These are phyloP conservation scores for Ophiocytium majus DNA, from an alignment of 352 stramenopile species.

Conservation along the genomic window DNA sequence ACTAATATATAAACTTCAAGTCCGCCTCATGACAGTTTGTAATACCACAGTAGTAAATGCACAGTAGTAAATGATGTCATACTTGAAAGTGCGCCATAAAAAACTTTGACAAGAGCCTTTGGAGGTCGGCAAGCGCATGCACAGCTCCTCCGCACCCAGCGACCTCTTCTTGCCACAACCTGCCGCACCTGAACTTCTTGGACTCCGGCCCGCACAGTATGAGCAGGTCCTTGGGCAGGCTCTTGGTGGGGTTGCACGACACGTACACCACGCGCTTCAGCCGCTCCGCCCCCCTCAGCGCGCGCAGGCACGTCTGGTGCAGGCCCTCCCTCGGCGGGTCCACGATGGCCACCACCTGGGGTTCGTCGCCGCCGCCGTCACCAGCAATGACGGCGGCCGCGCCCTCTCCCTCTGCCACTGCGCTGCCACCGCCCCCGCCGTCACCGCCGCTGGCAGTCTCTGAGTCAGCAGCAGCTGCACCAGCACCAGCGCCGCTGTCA, in stretches of 20 bases:
- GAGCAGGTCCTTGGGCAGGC: constrained; percentile 77
- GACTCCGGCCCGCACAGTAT: constrained; percentile 85
- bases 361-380: neutral
- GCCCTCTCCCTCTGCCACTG: constrained; percentile 27
- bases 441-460: too few relatives aligned
- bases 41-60: too few relatives aligned
- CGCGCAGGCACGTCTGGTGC: constrained; percentile 80
- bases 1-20: too few relatives aligned
- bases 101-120: too few relatives aligned
- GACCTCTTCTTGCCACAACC: too few relatives aligned
- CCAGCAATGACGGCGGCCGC: neutral
- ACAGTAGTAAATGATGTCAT: too few relatives aligned
- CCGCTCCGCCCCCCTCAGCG: constrained; percentile 71
- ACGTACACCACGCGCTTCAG: constrained; percentile 93
- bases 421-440: neutral
- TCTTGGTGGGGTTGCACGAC: constrained; percentile 95
- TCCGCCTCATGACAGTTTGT: too few relatives aligned
- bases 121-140: too few relatives aligned
- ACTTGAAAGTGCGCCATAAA: too few relatives aligned
- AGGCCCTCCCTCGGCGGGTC: constrained; percentile 92
- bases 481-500: too few relatives aligned
- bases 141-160: too few relatives aligned
- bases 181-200: constrained; percentile 76
- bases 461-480: too few relatives aligned
- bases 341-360: constrained; percentile 80